Evolutionary conservation across 2,329 filamentous ascomycete genomes (phyloP).

Genomic region (Talaromyces marneffei): DNA sequence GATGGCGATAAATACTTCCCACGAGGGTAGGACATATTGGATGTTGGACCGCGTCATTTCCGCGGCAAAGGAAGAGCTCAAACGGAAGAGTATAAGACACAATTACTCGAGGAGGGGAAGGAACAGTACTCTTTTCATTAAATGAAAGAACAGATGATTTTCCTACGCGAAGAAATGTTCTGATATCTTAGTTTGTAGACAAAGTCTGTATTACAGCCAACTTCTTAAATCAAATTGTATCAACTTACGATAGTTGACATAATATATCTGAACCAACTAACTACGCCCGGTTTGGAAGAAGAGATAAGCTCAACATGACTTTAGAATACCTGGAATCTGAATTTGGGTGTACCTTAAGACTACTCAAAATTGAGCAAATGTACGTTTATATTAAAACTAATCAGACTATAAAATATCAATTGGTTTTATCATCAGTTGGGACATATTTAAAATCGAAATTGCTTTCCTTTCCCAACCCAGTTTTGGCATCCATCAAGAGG

Average conservation of each 20-base stretch:
- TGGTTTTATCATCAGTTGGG: background rate
- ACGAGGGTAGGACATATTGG: constrained; percentile 45
- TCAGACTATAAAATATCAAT: background rate
- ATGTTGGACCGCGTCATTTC: constrained; percentile 57
- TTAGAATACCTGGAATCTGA: background rate
- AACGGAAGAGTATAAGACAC: constrained; percentile 37
- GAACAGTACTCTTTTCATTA: constrained; percentile 45
- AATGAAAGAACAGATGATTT: background rate
- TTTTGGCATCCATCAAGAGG: constrained; percentile 44
- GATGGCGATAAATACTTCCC: constrained; percentile 43
- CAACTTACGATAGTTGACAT: background rate
- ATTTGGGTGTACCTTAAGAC: background rate
- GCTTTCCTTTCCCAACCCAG: constrained; percentile 57
- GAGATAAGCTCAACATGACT: background rate
- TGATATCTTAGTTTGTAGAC: background rate
- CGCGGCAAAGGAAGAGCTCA: constrained; percentile 49
- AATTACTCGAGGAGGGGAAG: constrained; percentile 32
- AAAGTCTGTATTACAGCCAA: background rate
- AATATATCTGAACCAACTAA: no score
- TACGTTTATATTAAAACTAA: background rate
- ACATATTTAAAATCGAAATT: constrained; percentile 65
- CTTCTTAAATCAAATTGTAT: no score
- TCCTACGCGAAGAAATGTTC: background rate
- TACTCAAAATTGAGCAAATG: background rate
- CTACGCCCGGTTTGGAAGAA: background rate